A percentile compares a stretch with the other conserved stretches of the same genome.
phyloP scores from a whole-genome alignment of 169 alveolate species.

The Blepharisma undulans region DNA sequence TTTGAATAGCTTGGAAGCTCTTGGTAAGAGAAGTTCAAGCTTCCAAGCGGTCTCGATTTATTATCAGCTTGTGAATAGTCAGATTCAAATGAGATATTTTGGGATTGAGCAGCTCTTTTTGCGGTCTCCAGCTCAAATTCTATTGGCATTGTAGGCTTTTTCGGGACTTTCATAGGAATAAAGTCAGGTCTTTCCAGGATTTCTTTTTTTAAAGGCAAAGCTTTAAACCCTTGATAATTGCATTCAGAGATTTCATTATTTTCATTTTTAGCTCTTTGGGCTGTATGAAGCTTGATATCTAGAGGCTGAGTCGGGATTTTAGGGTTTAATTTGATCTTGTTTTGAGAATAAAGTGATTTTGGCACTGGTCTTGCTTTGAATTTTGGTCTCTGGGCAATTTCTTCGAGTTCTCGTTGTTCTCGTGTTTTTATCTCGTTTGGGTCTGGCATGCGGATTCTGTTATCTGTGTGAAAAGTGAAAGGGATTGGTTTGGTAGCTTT shows the following conservation, averaged over 20 bases:
- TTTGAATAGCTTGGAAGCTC: not conserved
- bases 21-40: not conserved
- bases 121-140: not conserved
- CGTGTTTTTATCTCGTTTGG: slow-evolving; percentile 7
- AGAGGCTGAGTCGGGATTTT: slow-evolving; percentile 2
- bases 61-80: not conserved
- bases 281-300: not conserved
- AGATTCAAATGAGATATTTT: not conserved
- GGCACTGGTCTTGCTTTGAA: slow-evolving; percentile 34
- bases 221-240: not conserved
- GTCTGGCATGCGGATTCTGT: not conserved
- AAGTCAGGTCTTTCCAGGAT: not conserved
- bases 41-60: not conserved
- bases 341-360: not conserved
- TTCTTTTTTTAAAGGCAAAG: not conserved
- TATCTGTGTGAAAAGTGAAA: not conserved
- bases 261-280: slow-evolving; percentile 10
- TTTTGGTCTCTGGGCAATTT: not conserved
- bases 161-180: not conserved
- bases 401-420: not conserved
- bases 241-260: not conserved
- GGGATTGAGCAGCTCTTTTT: not conserved
- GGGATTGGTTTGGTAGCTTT: not conserved
- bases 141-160: not conserved
- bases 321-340: not conserved